These are phyloP conservation scores for Kodamaea anthophila DNA, from an alignment of 1,139 yeast species.

Conservation along the genomic window DNA sequence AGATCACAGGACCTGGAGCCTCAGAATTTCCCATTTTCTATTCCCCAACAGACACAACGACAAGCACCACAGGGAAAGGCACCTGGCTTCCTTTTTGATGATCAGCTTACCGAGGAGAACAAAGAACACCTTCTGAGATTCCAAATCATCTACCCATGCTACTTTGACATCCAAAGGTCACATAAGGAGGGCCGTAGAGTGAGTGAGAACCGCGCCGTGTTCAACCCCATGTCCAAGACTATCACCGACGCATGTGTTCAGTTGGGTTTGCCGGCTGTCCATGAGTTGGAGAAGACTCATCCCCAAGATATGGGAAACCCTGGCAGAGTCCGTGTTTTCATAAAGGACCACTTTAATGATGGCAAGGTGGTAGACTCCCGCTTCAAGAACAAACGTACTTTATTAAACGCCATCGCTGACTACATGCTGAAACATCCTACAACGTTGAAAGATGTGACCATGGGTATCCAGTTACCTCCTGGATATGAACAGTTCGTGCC, in stretches of 20 bases:
- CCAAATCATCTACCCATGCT: constrained; percentile 83
- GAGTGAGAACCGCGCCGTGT: constrained; percentile 58
- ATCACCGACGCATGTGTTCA: constrained; percentile 59
- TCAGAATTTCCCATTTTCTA: constrained; percentile 20
- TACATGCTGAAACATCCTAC: constrained; percentile 69
- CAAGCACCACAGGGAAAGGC: constrained; percentile 9
- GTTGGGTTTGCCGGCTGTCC: constrained; percentile 47
- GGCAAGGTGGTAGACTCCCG: constrained; percentile 30
- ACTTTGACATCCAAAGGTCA: constrained; percentile 75
- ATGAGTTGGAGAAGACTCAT: constrained; percentile 80
- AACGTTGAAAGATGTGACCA: constrained; percentile 47
- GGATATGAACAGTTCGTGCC: constrained; percentile 52
- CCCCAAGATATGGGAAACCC: constrained; percentile 98
- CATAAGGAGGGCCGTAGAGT: constrained; percentile 84
- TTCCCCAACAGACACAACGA: constrained; percentile 8
- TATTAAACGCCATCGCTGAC: constrained; percentile 55
- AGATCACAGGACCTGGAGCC: constrained; percentile 54
- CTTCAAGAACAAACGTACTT: constrained; percentile 56
- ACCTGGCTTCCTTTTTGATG: constrained; percentile 32
- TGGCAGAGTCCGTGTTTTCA: constrained; percentile 77
- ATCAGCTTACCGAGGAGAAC: constrained; percentile 41
- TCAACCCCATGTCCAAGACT: constrained; percentile 80
- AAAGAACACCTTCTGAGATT: constrained; percentile 57
- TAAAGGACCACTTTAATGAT: constrained; percentile 43
- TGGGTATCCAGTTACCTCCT: constrained; percentile 56